Evolutionary conservation across 1,284 basidiomycete species (phyloP).

Genomic region (Ceratobasidium sp.): DNA sequence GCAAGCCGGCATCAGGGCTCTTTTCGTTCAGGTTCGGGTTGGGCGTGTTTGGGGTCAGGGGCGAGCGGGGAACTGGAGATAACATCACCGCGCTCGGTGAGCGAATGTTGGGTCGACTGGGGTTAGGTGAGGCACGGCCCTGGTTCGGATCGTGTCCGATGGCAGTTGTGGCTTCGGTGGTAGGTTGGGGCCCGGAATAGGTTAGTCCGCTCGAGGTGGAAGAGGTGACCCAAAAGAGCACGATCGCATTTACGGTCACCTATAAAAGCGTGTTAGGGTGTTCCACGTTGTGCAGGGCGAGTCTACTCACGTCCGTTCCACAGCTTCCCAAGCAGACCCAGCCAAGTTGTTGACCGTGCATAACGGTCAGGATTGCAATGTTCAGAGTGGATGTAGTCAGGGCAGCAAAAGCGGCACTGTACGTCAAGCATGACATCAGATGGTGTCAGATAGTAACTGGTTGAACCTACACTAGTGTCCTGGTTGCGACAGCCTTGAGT

Average conservation of each 20-base stretch:
- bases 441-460: not conserved
- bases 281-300: not conserved
- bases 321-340: slow-evolving; percentile 70
- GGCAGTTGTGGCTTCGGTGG: not conserved
- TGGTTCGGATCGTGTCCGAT: slow-evolving; percentile 10
- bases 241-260: slow-evolving; percentile 61
- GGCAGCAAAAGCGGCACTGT: slow-evolving; percentile 62
- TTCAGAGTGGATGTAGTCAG: slow-evolving; percentile 65
- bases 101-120: not conserved
- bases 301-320: slow-evolving; percentile 62
- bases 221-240: slow-evolving; percentile 61
- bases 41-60: slow-evolving; percentile 19
- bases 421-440: not conserved
- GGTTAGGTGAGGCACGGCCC: slow-evolving; percentile 1
- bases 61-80: slow-evolving; percentile 29
- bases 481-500: slow-evolving; percentile 59
- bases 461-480: slow-evolving; percentile 57
- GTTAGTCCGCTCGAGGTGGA: not conserved
- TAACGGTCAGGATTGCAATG: slow-evolving; percentile 64
- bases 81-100: slow-evolving; percentile 10
- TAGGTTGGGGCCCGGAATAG: slow-evolving; percentile 25
- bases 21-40: slow-evolving; percentile 26
- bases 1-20: slow-evolving; percentile 8
- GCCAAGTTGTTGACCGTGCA: slow-evolving; percentile 65
- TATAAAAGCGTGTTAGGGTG: slow-evolving; percentile 42